Conservation (phyloP, 192 early-diverging fungal genomes). For the Powellomyces hirtus region DNA sequence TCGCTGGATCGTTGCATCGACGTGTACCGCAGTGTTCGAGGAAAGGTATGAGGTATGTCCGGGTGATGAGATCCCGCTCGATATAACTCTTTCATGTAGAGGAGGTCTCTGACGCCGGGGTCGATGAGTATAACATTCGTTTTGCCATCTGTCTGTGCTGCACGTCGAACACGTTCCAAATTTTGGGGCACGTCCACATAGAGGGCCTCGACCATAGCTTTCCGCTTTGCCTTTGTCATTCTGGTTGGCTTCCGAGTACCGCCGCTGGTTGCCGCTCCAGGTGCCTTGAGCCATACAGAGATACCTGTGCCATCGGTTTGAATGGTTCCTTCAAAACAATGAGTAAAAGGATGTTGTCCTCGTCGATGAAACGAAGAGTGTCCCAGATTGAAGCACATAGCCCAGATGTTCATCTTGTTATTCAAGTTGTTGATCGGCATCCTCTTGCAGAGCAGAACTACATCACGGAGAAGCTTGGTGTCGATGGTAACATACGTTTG, state of each 20-base stretch:
- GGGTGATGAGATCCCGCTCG: neutral
- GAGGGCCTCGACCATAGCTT: neutral
- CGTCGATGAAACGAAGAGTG: neutral
- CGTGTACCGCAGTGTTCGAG: neutral
- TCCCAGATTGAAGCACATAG: neutral
- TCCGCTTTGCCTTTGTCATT: neutral
- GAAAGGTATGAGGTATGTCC: neutral
- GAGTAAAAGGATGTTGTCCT: neutral
- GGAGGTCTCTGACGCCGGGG: neutral
- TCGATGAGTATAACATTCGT: neutral
- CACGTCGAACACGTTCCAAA: neutral
- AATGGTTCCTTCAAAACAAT: neutral
- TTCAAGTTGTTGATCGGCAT: neutral
- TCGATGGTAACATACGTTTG: slow-evolving; percentile 16
- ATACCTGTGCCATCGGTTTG: neutral
- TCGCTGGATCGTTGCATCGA: neutral
- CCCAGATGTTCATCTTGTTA: neutral
- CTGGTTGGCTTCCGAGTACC: neutral
- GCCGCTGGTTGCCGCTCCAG: neutral
- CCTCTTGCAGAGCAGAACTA: neutral
- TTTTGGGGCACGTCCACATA: neutral
- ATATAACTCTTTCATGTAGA: too few species aligned
- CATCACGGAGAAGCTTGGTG: neutral
- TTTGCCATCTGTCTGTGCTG: neutral
- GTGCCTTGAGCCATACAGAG: neutral